A percentile compares a stretch with the other conserved stretches of the same genome.
These are phyloP conservation scores for Orbilia blumenaviensis DNA, from an alignment of 2,329 filamentous ascomycete genomes.

Conservation along the genomic window DNA sequence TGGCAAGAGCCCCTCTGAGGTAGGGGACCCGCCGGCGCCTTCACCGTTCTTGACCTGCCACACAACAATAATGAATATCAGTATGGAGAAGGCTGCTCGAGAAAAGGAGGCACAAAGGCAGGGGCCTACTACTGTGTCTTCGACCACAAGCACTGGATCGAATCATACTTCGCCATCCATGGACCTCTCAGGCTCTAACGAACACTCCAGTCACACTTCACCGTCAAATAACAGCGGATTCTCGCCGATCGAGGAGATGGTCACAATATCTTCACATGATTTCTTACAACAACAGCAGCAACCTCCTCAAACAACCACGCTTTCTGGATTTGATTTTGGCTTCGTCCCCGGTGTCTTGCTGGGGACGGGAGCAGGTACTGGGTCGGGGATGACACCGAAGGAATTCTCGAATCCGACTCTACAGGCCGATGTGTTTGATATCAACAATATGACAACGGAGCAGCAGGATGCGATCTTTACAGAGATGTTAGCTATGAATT, in stretches of 20 bases:
- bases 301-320: not conserved
- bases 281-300: constrained; percentile 34
- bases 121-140: constrained; percentile 11
- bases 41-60: constrained; percentile 33
- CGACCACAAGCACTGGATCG: constrained; percentile 26
- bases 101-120: constrained; percentile 31
- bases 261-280: constrained; percentile 37
- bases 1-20: constrained; percentile 17
- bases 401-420: constrained; percentile 28
- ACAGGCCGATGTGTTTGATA: constrained; percentile 34
- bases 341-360: constrained; percentile 5
- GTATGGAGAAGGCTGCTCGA: constrained; percentile 24
- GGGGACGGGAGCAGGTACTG: not conserved
- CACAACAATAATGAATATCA: constrained; percentile 49
- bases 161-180: constrained; percentile 51
- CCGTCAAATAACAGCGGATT: constrained; percentile 43
- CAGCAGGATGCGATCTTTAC: constrained; percentile 51
- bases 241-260: constrained; percentile 44
- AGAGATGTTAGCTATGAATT: constrained; percentile 49
- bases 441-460: constrained; percentile 35
- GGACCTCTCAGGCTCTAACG: constrained; percentile 31
- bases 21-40: not conserved
- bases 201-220: constrained; percentile 39
- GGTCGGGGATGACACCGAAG: constrained; percentile 39
- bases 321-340: constrained; percentile 38